Conservation (phyloP, 73 alveolate genomes). For the Paramecium tetraurelia region DNA sequence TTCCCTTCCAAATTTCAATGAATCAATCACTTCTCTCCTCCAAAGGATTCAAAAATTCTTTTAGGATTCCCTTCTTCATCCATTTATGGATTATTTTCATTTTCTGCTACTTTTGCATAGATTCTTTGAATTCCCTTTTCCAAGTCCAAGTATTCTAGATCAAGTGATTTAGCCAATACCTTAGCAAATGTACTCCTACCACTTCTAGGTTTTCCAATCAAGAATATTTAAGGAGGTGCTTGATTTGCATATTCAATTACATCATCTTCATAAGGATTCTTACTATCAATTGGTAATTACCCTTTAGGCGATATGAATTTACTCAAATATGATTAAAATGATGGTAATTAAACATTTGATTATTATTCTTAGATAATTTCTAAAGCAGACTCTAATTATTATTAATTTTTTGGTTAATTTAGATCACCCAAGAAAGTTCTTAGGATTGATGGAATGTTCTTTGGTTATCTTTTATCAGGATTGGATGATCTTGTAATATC, state of each 20-base stretch:
- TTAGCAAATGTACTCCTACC: constrained; percentile 84
- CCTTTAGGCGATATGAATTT: constrained; percentile 46
- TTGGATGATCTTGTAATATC: constrained; percentile 1
- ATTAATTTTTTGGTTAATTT: neutral
- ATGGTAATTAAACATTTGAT: constrained; percentile 2
- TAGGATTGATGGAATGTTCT: neutral
- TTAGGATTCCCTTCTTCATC: constrained; percentile 84
- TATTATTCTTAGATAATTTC: neutral
- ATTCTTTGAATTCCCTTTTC: constrained; percentile 78
- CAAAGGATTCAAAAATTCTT: constrained; percentile 38
- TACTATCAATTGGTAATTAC: constrained; percentile 38
- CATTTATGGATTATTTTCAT: constrained; percentile 66
- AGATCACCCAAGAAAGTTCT: constrained; percentile 51
- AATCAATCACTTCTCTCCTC: constrained; percentile 54
- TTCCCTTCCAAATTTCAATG: constrained; percentile 66
- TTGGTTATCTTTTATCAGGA: constrained; percentile 43
- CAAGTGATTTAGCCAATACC: constrained; percentile 82
- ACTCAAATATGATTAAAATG: neutral
- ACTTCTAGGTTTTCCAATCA: constrained; percentile 91
- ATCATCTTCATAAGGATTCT: constrained; percentile 67
- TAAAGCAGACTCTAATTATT: neutral
- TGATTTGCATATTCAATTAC: constrained; percentile 84
- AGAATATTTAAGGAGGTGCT: constrained; percentile 81
- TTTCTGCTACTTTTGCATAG: constrained; percentile 76
- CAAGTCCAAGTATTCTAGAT: constrained; percentile 83